Evolutionary conservation across 2,329 filamentous ascomycete genomes (phyloP).

Genomic region (Meredithiella fracta): DNA sequence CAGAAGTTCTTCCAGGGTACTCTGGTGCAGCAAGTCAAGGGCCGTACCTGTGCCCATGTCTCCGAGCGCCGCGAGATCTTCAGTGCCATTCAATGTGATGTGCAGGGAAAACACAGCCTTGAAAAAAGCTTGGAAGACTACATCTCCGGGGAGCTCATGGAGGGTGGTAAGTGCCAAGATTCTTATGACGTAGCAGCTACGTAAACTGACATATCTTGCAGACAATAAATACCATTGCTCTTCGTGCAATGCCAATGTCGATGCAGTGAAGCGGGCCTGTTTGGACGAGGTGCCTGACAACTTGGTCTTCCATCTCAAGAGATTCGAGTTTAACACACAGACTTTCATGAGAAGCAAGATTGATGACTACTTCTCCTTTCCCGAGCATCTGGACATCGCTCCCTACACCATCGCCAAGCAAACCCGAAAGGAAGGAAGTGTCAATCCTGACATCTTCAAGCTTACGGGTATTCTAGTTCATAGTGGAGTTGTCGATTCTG

Average conservation of each 20-base stretch:
- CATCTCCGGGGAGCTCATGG: constrained; percentile 89
- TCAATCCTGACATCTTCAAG: constrained; percentile 64
- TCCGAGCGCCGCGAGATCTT: constrained; percentile 84
- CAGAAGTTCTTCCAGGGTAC: constrained; percentile 80
- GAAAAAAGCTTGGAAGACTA: constrained; percentile 87
- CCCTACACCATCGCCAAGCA: constrained; percentile 72
- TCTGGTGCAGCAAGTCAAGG: constrained; percentile 86
- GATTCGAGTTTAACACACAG: constrained; percentile 66
- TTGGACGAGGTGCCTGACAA: constrained; percentile 87
- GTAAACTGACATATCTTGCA: constrained; percentile 18
- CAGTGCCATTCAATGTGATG: constrained; percentile 88
- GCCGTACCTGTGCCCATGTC: constrained; percentile 83
- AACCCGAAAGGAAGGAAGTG: constrained; percentile 35
- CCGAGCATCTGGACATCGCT: constrained; percentile 65
- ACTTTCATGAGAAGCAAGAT: constrained; percentile 77
- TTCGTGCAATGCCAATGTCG: constrained; percentile 71
- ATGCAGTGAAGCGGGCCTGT: constrained; percentile 86
- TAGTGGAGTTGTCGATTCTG: constrained; percentile 78
- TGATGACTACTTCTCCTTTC: constrained; percentile 88
- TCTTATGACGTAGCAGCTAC: not conserved
- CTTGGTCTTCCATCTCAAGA: constrained; percentile 85
- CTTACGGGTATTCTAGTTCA: constrained; percentile 92
- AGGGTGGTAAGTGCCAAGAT: constrained; percentile 45
- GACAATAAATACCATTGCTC: constrained; percentile 98
- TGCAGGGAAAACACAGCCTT: constrained; percentile 74